A percentile compares a stretch with the other conserved stretches of the same genome.
phyloP scores from a whole-genome alignment of 2,329 filamentous ascomycete genomes.

The Cercospora beticola region DNA sequence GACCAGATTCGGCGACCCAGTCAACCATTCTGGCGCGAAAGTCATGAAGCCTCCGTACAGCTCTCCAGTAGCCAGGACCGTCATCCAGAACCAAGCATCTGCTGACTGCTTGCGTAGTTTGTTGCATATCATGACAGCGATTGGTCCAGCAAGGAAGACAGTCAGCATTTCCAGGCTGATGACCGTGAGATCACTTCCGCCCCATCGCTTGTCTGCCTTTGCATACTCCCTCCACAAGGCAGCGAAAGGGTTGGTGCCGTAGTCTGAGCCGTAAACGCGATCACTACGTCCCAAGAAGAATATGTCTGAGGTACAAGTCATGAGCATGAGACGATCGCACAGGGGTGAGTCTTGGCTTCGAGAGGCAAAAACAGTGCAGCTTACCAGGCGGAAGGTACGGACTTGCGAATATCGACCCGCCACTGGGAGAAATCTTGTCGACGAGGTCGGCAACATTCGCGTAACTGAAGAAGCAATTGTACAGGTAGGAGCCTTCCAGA shows the following conservation, averaged over 20 bases:
- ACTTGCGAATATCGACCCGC: conserved; percentile 20
- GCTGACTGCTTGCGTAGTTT: conserved; percentile 37
- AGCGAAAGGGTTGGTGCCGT: conserved; percentile 54
- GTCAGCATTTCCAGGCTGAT: conserved; percentile 62
- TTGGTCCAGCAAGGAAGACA: conserved; percentile 58
- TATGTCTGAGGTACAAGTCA: neutral
- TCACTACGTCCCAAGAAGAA: neutral
- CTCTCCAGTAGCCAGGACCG: conserved; percentile 61
- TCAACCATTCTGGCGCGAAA: conserved; percentile 65
- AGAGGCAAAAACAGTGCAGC: neutral
- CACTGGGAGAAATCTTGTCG: neutral
- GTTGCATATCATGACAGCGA: conserved; percentile 59
- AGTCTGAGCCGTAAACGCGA: conserved; percentile 59
- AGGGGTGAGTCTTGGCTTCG: neutral
- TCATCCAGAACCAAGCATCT: conserved; percentile 57
- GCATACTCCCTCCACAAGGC: conserved; percentile 66
- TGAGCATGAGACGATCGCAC: neutral
- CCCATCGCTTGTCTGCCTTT: conserved; percentile 63
- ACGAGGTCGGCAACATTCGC: conserved; percentile 39
- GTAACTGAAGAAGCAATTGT: conserved; percentile 84
- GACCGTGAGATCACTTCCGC: conserved; percentile 57
- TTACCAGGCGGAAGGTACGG: conserved; percentile 45
- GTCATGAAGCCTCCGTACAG: conserved; percentile 67
- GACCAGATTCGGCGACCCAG: conserved; percentile 57
- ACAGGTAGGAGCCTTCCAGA: conserved; percentile 88